Percentiles rank a stretch among this genome's conserved stretches.
These are phyloP conservation scores for Ophiorrhiza pumila DNA, from an alignment of 257 asterid genomes.

Conservation along the genomic window DNA sequence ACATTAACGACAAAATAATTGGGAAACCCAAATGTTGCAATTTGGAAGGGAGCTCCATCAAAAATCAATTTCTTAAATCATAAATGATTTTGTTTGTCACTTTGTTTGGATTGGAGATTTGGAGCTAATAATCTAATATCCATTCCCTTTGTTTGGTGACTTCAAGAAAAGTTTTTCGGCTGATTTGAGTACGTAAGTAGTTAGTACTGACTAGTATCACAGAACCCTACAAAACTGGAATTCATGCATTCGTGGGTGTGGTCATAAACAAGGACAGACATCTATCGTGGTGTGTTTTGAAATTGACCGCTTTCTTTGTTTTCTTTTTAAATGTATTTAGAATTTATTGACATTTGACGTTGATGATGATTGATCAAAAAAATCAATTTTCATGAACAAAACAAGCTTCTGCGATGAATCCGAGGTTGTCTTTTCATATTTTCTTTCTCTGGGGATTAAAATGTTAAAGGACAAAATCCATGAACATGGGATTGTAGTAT, in stretches of 20 bases:
- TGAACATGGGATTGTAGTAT: background rate
- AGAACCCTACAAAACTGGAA: background rate
- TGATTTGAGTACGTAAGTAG: too few species aligned
- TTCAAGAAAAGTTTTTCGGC: background rate
- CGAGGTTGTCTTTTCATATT: background rate
- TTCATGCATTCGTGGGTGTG: background rate
- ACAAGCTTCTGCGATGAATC: background rate
- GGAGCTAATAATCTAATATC: too few species aligned
- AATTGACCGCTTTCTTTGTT: background rate
- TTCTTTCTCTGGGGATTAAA: background rate
- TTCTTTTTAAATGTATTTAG: background rate
- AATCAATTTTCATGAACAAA: background rate
- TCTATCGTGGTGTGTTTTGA: background rate
- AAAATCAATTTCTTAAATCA: background rate
- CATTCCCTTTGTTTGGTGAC: too few species aligned
- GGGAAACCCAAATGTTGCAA: background rate
- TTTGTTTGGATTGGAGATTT: background rate
- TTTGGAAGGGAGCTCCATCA: background rate
- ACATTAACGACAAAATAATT: background rate
- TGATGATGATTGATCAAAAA: background rate
- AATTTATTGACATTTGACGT: background rate
- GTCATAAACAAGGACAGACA: background rate
- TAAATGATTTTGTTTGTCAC: slow-evolving; percentile 11
- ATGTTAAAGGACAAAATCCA: background rate
- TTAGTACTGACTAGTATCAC: background rate